Conservation (phyloP, 148 eudicot genomes). For the Rhododendron griersonianum region DNA sequence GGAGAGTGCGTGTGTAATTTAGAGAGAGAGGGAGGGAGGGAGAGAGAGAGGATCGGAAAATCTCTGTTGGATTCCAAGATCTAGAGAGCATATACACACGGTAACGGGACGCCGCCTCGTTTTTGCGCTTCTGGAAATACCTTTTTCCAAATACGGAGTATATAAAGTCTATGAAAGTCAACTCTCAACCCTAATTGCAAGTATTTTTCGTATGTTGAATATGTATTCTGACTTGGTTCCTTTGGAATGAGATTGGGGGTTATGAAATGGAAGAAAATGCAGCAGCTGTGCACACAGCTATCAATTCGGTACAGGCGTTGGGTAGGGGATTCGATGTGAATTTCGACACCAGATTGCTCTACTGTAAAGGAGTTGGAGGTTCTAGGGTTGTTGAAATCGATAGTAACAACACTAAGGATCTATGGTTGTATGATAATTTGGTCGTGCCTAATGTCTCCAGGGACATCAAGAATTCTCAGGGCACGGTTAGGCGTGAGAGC, state of each 20-base stretch:
- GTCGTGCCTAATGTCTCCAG: conserved; percentile 63
- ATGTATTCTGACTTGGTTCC: background rate
- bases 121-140: background rate
- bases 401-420: conserved; percentile 64
- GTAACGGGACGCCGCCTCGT: background rate
- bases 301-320: conserved; percentile 72
- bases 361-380: conserved; percentile 74
- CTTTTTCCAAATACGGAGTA: background rate
- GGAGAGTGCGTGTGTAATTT: background rate
- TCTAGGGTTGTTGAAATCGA: conserved; percentile 79
- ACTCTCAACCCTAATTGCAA: background rate
- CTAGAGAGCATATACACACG: conserved; percentile 4
- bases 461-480: conserved; percentile 44
- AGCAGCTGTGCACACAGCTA: conserved; percentile 72
- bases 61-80: conserved; percentile 10
- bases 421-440: conserved; percentile 50
- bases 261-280: conserved; percentile 66
- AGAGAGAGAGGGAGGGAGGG: background rate
- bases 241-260: conserved; percentile 11
- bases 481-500: conserved; percentile 40
- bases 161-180: background rate
- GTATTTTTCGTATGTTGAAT: background rate
- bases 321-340: conserved; percentile 94
- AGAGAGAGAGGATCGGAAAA: background rate
- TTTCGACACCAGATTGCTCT: conserved; percentile 80